A percentile compares a stretch with the other conserved stretches of the same genome.
Evolutionary conservation across 495 filamentous ascomycete species (phyloP).

Genomic region (Penicillium lividum): DNA sequence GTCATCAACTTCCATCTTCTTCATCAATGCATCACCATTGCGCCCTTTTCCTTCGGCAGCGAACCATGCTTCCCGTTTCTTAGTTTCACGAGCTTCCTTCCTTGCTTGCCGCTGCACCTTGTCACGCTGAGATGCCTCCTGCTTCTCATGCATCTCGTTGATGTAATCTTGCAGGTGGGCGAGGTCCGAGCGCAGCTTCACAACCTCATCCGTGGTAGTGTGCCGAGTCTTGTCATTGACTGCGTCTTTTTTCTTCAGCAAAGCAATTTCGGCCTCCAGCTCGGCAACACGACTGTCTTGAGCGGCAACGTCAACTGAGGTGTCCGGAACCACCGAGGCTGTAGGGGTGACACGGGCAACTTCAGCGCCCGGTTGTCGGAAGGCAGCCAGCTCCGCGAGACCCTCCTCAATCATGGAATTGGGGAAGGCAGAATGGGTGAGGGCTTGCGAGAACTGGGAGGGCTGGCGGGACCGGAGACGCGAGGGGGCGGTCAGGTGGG

Average conservation of each 20-base stretch:
- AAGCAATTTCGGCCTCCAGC: conserved; percentile 38
- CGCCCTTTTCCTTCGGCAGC: conserved; percentile 48
- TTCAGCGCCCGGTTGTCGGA: conserved; percentile 27
- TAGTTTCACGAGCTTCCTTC: conserved; percentile 43
- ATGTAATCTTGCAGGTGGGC: conserved; percentile 44
- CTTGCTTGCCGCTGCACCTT: conserved; percentile 40
- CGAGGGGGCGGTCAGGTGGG: conserved; percentile 55
- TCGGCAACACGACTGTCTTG: conserved; percentile 36
- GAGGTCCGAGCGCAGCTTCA: conserved; percentile 40
- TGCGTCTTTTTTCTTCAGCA: conserved; percentile 42
- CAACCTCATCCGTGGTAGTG: conserved; percentile 38
- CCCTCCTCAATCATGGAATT: conserved; percentile 55
- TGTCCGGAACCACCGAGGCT: conserved; percentile 12
- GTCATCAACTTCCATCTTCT: conserved; percentile 42
- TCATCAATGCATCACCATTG: conserved; percentile 43
- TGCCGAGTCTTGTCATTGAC: conserved; percentile 43
- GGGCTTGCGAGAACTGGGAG: conserved; percentile 48
- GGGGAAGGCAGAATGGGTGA: conserved; percentile 56
- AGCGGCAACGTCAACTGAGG: conserved; percentile 19
- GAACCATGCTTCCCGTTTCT: conserved; percentile 46
- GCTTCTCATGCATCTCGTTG: conserved; percentile 43
- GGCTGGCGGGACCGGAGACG: conserved; percentile 13
- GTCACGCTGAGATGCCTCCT: conserved; percentile 37
- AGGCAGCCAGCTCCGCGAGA: conserved; percentile 50
- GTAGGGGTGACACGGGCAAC: conserved; percentile 14